Conservation (phyloP, 2,329 filamentous ascomycete species). For the Dactylellina cionopaga region DNA sequence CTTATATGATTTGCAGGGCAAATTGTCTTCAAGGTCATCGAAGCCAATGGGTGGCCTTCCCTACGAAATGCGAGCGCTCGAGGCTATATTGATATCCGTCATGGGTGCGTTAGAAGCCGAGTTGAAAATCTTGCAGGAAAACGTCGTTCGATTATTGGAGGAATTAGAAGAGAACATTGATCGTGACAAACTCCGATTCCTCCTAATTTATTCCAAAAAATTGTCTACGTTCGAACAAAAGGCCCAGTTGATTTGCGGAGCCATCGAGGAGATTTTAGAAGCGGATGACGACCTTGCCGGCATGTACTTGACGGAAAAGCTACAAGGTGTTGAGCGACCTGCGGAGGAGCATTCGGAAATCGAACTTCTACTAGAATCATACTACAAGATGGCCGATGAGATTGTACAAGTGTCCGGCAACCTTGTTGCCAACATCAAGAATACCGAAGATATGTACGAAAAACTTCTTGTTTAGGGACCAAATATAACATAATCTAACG, state of each 20-base stretch:
- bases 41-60: constrained; percentile 74
- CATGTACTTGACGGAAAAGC: constrained; percentile 96
- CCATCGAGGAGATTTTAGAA: constrained; percentile 93
- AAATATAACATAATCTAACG: constrained; percentile 13
- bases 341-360: constrained; percentile 94
- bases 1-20: constrained; percentile 96
- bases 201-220: constrained; percentile 94
- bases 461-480: not conserved
- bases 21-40: constrained; percentile 69
- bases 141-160: constrained; percentile 85
- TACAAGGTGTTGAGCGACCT: constrained; percentile 74
- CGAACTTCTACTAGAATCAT: constrained; percentile 95
- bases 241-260: constrained; percentile 89
- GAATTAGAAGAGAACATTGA: constrained; percentile 98
- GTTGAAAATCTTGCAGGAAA: constrained; percentile 91
- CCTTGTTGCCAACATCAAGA: constrained; percentile 91
- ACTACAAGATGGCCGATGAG: constrained; percentile 97
- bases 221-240: constrained; percentile 98
- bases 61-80: constrained; percentile 94
- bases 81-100: constrained; percentile 93
- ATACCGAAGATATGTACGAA: constrained; percentile 95
- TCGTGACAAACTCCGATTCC: constrained; percentile 86
- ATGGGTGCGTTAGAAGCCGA: constrained; percentile 92
- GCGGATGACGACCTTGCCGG: constrained; percentile 92
- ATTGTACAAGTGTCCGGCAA: constrained; percentile 96